Conservation (phyloP, 306 rosid species). For the Cicer arietinum region DNA sequence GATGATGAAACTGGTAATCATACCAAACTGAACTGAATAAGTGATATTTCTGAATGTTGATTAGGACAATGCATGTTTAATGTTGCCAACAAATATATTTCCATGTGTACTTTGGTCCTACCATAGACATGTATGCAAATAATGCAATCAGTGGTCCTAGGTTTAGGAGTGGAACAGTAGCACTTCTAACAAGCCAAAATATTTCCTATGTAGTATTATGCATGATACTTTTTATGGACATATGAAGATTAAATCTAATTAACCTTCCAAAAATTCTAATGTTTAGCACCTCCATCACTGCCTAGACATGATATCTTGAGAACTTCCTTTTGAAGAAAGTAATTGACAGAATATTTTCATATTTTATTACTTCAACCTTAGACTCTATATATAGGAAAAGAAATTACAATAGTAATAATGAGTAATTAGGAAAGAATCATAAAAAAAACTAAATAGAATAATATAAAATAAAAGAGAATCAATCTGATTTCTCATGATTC, state of each 20-base stretch:
- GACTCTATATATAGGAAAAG: too few species aligned
- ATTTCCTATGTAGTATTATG: conserved; percentile 16
- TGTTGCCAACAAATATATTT: neutral
- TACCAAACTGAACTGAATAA: conserved; percentile 29
- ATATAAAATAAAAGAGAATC: too few species aligned
- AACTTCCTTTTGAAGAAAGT: neutral
- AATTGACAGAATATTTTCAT: too few species aligned
- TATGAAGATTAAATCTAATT: neutral
- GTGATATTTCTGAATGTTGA: conserved; percentile 32
- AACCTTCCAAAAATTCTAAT: neutral
- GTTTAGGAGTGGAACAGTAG: neutral
- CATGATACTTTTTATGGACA: conserved; percentile 6
- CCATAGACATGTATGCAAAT: conserved; percentile 18
- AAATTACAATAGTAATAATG: too few species aligned
- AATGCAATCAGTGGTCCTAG: conserved; percentile 10
- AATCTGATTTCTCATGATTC: too few species aligned
- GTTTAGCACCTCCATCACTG: neutral
- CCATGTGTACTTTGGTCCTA: conserved; percentile 20
- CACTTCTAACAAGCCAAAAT: conserved; percentile 10
- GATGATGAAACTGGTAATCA: conserved; percentile 4
- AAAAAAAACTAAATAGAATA: too few species aligned
- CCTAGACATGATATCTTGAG: conserved; percentile 12
- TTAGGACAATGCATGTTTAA: conserved; percentile 15
- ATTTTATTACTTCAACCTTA: too few species aligned
- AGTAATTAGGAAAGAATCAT: too few species aligned